Evolutionary conservation across 305 asterid genomes (phyloP), one percentile per base, ranked within the genome.

Genomic region (Solanum hybrid): DNA sequence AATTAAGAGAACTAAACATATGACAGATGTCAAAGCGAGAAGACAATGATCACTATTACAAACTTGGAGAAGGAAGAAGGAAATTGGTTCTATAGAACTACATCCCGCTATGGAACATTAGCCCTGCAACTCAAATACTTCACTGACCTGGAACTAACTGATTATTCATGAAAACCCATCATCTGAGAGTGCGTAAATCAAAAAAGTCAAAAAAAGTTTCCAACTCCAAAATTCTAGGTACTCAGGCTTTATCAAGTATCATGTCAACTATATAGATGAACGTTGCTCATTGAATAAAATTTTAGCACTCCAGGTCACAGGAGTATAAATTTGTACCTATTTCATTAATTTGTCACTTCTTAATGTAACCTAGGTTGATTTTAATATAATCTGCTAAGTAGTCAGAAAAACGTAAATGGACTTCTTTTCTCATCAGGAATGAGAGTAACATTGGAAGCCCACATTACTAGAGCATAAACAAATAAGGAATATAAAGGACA

Each of bases 401-500:
- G 76, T 20, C 76, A 84, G 87, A 29, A 84, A 45, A 84, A 45
- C 12, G 88, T 84, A 84, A 82, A 29, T 10, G 75, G 20, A 29
- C 5, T 84, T 51, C 88, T 29, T 51, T 33, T 8, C 75, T 29
- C 75, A 31, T 45, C 76, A 51, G 26, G 75, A 84, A 51, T 51
- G 88, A 36, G 88, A 29, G 41, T 17, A 84, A 41, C 61, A 31
- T 45, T 84, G 88, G 88, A 84, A 31, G 31, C 75, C 68, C 39
- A 51, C 76, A 51, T 10, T 31, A 41, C 26, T 26, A 72, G 26
- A 87, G 90, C 73, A 78, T 68, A 70, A 89, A 85, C 36, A 79
- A 73, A 86, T 33, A 89, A 51, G 38, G 79, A 12, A 88, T 78
- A 89, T 36, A 87, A 89, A 41, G 73, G 89, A 87, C 85, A 70